Evolutionary conservation across 257 asterid genomes (phyloP).

Genomic region (Henckelia pumila): DNA sequence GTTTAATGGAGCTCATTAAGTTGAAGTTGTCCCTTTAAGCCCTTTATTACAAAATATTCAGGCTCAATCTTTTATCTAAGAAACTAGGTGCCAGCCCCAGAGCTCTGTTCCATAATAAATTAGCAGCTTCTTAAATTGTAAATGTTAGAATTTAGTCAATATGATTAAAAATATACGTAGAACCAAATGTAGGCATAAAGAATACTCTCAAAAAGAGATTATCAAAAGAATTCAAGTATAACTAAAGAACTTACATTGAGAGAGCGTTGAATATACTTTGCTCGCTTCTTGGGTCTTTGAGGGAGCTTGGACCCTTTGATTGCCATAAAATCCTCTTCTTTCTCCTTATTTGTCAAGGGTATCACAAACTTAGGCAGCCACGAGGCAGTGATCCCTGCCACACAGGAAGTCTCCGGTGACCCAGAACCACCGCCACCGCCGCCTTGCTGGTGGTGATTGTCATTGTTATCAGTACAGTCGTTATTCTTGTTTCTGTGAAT

Average conservation of each 20-base stretch:
- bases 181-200: too few relatives aligned
- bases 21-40: not conserved
- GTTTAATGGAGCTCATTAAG: not conserved
- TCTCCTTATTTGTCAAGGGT: constrained; percentile 81
- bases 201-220: too few relatives aligned
- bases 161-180: too few relatives aligned
- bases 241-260: constrained; percentile 65
- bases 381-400: constrained; percentile 52
- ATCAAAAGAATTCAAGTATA: not conserved
- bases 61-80: too few relatives aligned
- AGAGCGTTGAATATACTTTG: constrained; percentile 75
- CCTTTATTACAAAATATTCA: not conserved
- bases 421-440: constrained; percentile 65
- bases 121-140: too few relatives aligned
- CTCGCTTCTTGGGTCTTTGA: constrained; percentile 92
- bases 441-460: constrained; percentile 31
- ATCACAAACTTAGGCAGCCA: constrained; percentile 91
- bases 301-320: constrained; percentile 92
- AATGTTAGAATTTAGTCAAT: too few relatives aligned
- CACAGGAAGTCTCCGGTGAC: constrained; percentile 62
- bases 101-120: not conserved
- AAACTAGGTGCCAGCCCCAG: not conserved
- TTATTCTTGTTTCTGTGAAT: constrained; percentile 7
- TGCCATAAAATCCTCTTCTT: constrained; percentile 88
- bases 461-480: constrained; percentile 1